Base-by-base conservation (phyloP, 768 basidiomycete genomes). In the Suillus hirtellus region DNA sequence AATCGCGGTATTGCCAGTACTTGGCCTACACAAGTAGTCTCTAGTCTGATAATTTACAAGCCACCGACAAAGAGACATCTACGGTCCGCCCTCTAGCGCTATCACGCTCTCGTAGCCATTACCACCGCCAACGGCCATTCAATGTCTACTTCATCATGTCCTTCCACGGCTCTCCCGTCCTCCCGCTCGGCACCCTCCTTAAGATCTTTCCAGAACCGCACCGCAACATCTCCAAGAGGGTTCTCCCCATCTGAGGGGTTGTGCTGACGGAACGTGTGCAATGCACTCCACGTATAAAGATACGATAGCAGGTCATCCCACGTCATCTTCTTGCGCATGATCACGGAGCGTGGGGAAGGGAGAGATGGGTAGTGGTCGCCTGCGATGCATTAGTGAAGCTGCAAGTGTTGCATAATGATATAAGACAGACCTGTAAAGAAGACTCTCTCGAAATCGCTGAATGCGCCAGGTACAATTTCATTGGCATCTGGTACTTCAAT, bases 231-330 rank as follows among this genome's bases (percentile, higher is more conserved):
- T 1, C 89, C 88, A 24, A 86, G 86, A 0, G 71, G 65, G 31
- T 77, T 72, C 49, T 70, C 66, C 15, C 61, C 63, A 68, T 93
- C 89, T 35, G 84, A 79, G 0, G 90, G 89, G 69, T 86, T 81
- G 12, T 69, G 69, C 65, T 89, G 87, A 64, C 86, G 84, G 72
- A 83, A 93, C 14, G 83, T 84, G 64, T 89, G 86, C 56, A 92
- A 75, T 2, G 89, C 77, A 67, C 89, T 91, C 79, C 83, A 89
- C 0, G 92, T 92, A 53, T 84, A 78, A 21, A 94, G 77, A 70
- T 93, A 94, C 1, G 78, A 82, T 6, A 89, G 79, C 0, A 94
- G 75, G 62, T 85, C 85, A 12, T 81, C 79, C 89, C 89, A 90
- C 0, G 83, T 81, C 81, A 89, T 84, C 43, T 70, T 76, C 67